phyloP scores from a whole-genome alignment of 192 early-diverging fungal species.

The Podila verticillata region DNA sequence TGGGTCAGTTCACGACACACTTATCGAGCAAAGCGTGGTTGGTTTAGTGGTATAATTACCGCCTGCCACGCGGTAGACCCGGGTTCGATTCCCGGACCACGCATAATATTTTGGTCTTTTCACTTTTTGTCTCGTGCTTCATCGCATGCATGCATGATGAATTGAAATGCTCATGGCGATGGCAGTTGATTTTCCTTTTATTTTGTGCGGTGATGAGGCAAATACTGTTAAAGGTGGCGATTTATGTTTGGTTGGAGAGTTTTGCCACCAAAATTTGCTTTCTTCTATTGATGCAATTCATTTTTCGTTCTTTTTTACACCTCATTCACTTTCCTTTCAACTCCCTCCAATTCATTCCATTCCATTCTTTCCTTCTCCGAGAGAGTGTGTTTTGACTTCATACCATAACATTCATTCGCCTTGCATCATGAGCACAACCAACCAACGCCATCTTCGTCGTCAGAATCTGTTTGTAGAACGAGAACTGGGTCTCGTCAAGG shows the following conservation, averaged over 20 bases:
- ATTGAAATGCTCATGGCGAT: not conserved
- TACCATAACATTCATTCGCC: too few relatives aligned
- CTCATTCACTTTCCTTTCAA: not conserved
- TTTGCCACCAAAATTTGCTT: not conserved
- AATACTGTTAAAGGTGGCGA: too few relatives aligned
- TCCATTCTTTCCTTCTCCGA: too few relatives aligned
- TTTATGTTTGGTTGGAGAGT: not conserved
- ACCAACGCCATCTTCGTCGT: too few relatives aligned
- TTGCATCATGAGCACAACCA: too few relatives aligned
- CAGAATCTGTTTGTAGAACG: not conserved
- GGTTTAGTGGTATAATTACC: slow-evolving; percentile 4
- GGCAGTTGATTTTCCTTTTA: not conserved
- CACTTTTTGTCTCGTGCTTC: not conserved
- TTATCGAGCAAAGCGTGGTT: too few relatives aligned
- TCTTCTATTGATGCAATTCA: not conserved
- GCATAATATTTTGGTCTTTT: slow-evolving; percentile 2
- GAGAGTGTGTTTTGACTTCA: too few relatives aligned
- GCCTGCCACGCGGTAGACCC: slow-evolving; percentile 80
- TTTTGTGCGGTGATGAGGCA: not conserved
- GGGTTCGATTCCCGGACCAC: slow-evolving; percentile 79
- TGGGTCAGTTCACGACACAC: too few relatives aligned
- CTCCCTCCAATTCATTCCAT: too few relatives aligned
- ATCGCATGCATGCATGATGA: not conserved
- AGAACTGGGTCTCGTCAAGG: slow-evolving; percentile 13
- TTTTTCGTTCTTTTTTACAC: not conserved